These are phyloP conservation scores for Raddia distichophylla DNA, from an alignment of 176 grass and related monocot genomes.

Conservation along the genomic window DNA sequence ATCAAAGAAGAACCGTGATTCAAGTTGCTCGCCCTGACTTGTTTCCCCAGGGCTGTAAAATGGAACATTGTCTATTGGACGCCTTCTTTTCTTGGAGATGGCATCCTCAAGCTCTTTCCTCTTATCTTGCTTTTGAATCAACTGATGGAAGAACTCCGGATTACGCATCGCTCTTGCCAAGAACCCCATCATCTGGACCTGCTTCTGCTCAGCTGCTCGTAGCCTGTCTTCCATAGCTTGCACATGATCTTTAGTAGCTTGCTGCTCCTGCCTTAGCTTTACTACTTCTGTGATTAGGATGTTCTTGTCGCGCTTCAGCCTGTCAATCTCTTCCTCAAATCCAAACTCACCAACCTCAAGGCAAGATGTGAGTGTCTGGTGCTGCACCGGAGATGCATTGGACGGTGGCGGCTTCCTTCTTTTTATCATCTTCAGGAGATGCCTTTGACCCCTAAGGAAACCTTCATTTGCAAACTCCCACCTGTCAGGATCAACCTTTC, in stretches of 20 bases:
- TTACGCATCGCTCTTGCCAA: constrained; percentile 80
- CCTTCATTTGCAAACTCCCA: constrained; percentile 98
- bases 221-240: constrained; percentile 74
- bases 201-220: constrained; percentile 65
- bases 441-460: constrained; percentile 79
- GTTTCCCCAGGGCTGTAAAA: constrained; percentile 40
- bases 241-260: constrained; percentile 65
- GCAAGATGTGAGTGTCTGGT: constrained; percentile 46
- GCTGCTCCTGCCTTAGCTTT: constrained; percentile 82
- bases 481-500: constrained; percentile 88
- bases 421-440: constrained; percentile 82
- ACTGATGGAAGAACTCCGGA: constrained; percentile 67
- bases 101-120: constrained; percentile 81
- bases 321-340: constrained; percentile 77
- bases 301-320: constrained; percentile 74
- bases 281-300: constrained; percentile 78
- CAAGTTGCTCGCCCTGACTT: constrained; percentile 40
- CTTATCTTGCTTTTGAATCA: constrained; percentile 75
- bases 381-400: constrained; percentile 27
- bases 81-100: constrained; percentile 84
- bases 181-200: constrained; percentile 80
- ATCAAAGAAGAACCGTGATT: constrained; percentile 45
- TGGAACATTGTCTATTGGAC: constrained; percentile 56
- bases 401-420: constrained; percentile 66
- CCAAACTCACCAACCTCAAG: constrained; percentile 86